These are phyloP conservation scores for Cunninghamia lanceolata DNA, from an alignment of 75 land plant species.

Conservation along the genomic window DNA sequence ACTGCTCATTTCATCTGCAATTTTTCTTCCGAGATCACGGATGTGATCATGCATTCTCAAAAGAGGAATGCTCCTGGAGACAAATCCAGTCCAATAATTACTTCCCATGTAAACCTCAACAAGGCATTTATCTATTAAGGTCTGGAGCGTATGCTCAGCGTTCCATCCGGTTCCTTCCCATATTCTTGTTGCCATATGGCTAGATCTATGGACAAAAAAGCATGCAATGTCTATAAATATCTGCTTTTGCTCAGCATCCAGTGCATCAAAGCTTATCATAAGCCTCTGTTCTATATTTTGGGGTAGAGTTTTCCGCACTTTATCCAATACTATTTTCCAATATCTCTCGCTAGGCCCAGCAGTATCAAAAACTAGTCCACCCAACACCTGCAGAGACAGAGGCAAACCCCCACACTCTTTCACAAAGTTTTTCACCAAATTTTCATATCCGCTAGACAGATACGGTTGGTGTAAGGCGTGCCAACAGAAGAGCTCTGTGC, in stretches of 20 bases:
- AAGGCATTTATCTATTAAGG: not conserved
- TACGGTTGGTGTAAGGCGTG: not conserved
- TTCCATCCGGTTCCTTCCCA: not conserved
- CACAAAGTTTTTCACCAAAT: not conserved
- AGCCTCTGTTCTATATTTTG: not conserved
- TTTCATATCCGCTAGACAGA: not conserved
- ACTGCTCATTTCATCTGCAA: not conserved
- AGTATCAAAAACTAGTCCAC: not conserved
- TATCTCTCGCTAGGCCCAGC: too few relatives aligned
- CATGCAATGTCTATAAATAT: not conserved
- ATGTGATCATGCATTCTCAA: not conserved
- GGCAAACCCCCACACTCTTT: not conserved
- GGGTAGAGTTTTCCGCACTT: not conserved
- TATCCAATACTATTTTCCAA: not conserved
- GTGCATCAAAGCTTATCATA: not conserved
- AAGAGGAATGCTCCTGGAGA: too few relatives aligned
- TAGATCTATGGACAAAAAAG: not conserved
- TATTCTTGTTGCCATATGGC: not conserved
- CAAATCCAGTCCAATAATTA: not conserved
- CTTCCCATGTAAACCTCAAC: not conserved
- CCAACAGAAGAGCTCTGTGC: not conserved
- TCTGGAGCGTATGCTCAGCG: not conserved
- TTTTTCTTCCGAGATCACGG: not conserved
- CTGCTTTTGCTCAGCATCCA: not conserved
- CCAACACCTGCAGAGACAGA: not conserved